Evolutionary conservation across 345 rosid genomes (phyloP).

Genomic region (Salix koriyanagi): DNA sequence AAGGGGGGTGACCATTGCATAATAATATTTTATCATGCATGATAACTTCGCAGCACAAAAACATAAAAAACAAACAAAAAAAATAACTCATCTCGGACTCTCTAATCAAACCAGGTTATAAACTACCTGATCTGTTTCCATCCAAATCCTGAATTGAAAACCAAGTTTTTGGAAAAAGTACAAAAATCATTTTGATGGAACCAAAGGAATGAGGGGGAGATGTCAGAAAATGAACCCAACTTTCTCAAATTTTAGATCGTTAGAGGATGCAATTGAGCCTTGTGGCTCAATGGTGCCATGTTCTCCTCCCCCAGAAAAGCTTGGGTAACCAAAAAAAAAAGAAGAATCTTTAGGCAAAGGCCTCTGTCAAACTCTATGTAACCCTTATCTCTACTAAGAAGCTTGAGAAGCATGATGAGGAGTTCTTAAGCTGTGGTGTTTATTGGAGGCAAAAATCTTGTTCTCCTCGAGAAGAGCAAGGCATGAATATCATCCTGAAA

Average conservation of each 20-base stretch:
- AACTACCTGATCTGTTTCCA: too few relatives aligned
- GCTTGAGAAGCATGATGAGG: background rate
- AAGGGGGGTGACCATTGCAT: background rate
- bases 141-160: background rate
- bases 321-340: background rate
- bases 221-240: background rate
- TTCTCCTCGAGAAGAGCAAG: background rate
- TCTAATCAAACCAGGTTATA: background rate
- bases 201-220: background rate
- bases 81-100: background rate
- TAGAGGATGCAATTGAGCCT: background rate
- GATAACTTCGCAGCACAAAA: background rate
- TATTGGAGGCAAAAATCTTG: background rate
- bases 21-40: background rate
- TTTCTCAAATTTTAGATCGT: background rate
- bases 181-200: background rate
- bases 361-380: background rate
- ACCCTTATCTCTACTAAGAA: background rate
- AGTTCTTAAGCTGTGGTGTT: background rate
- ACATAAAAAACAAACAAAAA: background rate
- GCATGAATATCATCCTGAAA: background rate
- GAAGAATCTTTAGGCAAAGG: background rate
- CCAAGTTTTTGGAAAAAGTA: background rate
- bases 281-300: background rate
- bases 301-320: background rate